Percentiles rank a stretch among this genome's conserved stretches.
Conservation (phyloP, 2,329 filamentous ascomycete genomes). For the Thyridium curvatum region DNA sequence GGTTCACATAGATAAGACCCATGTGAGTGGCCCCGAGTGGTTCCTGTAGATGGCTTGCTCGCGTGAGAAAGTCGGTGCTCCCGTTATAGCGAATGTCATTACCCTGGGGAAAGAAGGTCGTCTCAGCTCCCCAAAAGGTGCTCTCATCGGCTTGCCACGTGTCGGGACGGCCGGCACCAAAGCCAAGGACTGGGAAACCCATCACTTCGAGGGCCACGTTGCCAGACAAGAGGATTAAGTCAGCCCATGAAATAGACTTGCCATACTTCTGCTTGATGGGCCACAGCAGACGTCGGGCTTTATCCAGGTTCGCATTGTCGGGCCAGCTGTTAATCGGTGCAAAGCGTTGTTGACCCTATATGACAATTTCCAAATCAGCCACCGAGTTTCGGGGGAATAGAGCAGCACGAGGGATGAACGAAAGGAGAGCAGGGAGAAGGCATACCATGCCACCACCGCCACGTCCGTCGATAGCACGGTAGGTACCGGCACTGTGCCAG, state of each 20-base stretch:
- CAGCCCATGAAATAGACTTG: constrained; percentile 71
- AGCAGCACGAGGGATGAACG: background rate
- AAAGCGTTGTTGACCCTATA: constrained; percentile 64
- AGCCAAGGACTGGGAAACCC: constrained; percentile 64
- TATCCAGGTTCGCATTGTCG: constrained; percentile 69
- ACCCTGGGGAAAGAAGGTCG: constrained; percentile 51
- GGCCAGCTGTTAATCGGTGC: constrained; percentile 73
- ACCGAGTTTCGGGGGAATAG: too few species aligned
- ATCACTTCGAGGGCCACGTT: constrained; percentile 70
- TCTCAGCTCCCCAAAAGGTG: constrained; percentile 69
- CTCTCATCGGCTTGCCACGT: constrained; percentile 68
- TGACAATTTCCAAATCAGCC: too few species aligned
- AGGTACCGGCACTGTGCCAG: constrained; percentile 70
- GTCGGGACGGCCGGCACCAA: constrained; percentile 62
- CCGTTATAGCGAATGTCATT: constrained; percentile 60
- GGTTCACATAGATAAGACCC: constrained; percentile 74
- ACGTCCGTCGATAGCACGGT: constrained; percentile 64
- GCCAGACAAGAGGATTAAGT: constrained; percentile 61
- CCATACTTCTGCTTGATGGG: constrained; percentile 78
- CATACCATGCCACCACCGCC: constrained; percentile 52
- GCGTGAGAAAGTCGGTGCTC: constrained; percentile 42
- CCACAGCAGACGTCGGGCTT: constrained; percentile 69
- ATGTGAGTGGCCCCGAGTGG: constrained; percentile 61
- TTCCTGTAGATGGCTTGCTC: constrained; percentile 49
- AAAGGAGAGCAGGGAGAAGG: too few species aligned